These are phyloP conservation scores for Yarrowia phangngaensis DNA, from an alignment of 805 yeast species.

Conservation along the genomic window DNA sequence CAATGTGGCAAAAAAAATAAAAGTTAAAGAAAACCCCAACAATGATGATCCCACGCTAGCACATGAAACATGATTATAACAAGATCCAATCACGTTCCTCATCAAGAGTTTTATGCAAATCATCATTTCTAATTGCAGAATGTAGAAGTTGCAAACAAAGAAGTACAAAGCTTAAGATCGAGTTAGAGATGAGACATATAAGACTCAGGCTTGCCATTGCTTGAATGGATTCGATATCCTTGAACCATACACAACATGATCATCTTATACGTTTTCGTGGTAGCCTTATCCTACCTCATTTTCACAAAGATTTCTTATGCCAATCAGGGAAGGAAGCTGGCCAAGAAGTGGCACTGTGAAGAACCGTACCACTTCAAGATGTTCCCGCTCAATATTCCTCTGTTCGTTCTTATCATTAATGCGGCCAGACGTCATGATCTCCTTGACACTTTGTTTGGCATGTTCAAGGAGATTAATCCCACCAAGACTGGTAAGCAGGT, in stretches of 20 bases:
- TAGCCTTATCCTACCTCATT: conserved; percentile 16
- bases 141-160: too few relatives aligned
- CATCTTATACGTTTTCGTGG: conserved; percentile 24
- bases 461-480: conserved; percentile 3
- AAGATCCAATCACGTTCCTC: too few relatives aligned
- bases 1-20: too few relatives aligned
- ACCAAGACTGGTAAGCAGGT: conserved; percentile 25
- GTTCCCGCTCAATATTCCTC: conserved; percentile 18
- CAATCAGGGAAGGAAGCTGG: conserved; percentile 5
- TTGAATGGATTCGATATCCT: too few relatives aligned
- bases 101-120: too few relatives aligned
- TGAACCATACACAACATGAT: conserved; percentile 1
- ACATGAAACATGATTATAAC: too few relatives aligned
- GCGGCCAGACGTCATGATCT: conserved; percentile 13
- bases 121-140: too few relatives aligned
- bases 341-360: conserved; percentile 23
- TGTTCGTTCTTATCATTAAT: conserved; percentile 12
- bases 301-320: conserved; percentile 6
- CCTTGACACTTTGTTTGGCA: conserved; percentile 1
- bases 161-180: too few relatives aligned
- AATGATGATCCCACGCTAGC: too few relatives aligned
- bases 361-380: conserved; percentile 16
- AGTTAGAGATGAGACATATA: too few relatives aligned
- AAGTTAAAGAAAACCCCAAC: too few relatives aligned
- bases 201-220: too few relatives aligned